Percentiles rank a stretch among this genome's conserved stretches.
phyloP scores from a whole-genome alignment of 331 rosid genomes.

The Arachis monticola region DNA sequence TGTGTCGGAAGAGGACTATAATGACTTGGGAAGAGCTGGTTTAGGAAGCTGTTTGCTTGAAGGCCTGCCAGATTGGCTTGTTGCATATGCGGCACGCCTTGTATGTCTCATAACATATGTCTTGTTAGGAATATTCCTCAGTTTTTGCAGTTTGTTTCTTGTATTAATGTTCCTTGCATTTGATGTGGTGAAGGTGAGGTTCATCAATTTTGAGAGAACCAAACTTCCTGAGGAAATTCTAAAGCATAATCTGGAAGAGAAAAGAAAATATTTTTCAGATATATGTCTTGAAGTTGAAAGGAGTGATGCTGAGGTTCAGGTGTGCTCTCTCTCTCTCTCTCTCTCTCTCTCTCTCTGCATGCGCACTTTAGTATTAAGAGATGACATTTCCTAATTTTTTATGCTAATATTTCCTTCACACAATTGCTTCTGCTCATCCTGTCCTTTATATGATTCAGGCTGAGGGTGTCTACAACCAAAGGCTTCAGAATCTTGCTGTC shows the following conservation, averaged over 20 bases:
- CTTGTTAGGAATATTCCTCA: constrained; percentile 27
- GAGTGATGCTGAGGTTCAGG: constrained; percentile 99
- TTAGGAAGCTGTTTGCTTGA: constrained; percentile 96
- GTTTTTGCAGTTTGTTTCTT: constrained; percentile 26
- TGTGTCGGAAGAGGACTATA: constrained; percentile 87
- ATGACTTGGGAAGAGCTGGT: constrained; percentile 95
- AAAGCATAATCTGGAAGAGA: constrained; percentile 88
- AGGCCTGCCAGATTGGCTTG: constrained; percentile 97
- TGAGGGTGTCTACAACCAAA: constrained; percentile 98
- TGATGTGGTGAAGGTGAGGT: constrained; percentile 77
- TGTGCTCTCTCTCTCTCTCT: constrained; percentile 37
- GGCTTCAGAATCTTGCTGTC: constrained; percentile 98
- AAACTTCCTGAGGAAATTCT: constrained; percentile 96
- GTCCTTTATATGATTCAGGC: constrained; percentile 64
- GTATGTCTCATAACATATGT: constrained; percentile 51
- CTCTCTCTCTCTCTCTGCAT: not conserved
- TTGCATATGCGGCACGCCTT: constrained; percentile 96
- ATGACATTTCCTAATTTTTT: constrained; percentile 22
- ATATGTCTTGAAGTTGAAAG: constrained; percentile 92
- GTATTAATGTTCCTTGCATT: constrained; percentile 37
- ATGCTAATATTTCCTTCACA: constrained; percentile 24
- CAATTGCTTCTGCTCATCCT: constrained; percentile 9
- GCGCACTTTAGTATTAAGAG: not conserved
- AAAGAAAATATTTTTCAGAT: constrained; percentile 89
- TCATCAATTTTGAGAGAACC: constrained; percentile 90